Percentiles rank a stretch among this genome's conserved stretches.
phyloP scores from a whole-genome alignment of 2,329 filamentous ascomycete genomes.

The Aspergillus arachidicola region DNA sequence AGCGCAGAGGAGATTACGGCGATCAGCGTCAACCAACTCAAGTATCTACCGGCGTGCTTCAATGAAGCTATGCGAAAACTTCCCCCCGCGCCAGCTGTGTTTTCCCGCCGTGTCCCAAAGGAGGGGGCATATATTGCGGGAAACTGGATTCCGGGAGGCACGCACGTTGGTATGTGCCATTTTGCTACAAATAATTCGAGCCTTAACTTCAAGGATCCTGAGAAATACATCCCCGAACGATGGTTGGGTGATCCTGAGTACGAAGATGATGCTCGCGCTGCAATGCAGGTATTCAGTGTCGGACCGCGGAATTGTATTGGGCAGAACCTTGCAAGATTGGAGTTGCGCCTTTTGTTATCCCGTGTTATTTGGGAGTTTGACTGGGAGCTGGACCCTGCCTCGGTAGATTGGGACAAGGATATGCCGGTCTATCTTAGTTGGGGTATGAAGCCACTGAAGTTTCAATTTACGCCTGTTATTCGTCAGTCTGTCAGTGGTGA shows the following conservation, averaged over 20 bases:
- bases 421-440: neutral
- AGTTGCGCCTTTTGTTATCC: neutral
- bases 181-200: neutral
- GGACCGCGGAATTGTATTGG: neutral
- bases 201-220: neutral
- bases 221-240: neutral
- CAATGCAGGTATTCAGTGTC: neutral
- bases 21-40: neutral
- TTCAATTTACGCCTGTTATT: neutral
- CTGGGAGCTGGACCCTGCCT: neutral
- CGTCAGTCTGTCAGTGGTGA: neutral
- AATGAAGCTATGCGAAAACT: conserved; percentile 26
- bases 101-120: conserved; percentile 21
- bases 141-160: neutral
- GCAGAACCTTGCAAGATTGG: neutral
- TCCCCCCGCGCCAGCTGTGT: conserved; percentile 23
- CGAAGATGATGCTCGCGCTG: neutral
- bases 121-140: conserved; percentile 13
- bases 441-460: neutral
- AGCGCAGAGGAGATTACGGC: neutral
- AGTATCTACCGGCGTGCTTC: conserved; percentile 25
- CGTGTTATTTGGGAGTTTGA: neutral
- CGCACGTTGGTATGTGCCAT: neutral
- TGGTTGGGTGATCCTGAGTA: neutral
- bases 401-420: neutral